Percentiles rank a stretch among this genome's conserved stretches.
These are phyloP conservation scores for Phytophthora idaei DNA, from an alignment of 352 stramenopile genomes.

Conservation along the genomic window DNA sequence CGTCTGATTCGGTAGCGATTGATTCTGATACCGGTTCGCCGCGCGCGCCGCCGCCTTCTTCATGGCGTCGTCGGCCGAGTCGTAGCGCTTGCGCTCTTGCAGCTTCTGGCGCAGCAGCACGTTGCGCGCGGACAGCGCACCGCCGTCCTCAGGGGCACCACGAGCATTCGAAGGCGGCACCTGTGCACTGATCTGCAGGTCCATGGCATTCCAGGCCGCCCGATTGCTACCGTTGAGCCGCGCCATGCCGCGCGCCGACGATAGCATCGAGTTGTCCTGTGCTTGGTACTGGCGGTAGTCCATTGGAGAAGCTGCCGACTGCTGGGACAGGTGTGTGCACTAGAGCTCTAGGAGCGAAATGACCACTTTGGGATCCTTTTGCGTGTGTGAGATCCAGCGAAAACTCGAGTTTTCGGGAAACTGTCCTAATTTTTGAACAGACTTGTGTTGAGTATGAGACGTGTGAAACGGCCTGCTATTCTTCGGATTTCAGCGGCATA, in stretches of 20 bases:
- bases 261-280: constrained; percentile 18
- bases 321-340: background rate
- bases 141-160: constrained; percentile 28
- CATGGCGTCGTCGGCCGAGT: constrained; percentile 87
- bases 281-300: constrained; percentile 21
- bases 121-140: constrained; percentile 75
- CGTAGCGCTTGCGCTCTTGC: constrained; percentile 78
- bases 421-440: constrained; percentile 4
- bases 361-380: constrained; percentile 19
- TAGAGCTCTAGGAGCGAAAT: constrained; percentile 5
- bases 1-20: background rate
- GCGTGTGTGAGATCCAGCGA: constrained; percentile 20
- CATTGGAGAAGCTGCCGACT: constrained; percentile 3
- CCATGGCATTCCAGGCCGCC: constrained; percentile 52
- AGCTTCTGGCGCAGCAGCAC: constrained; percentile 79
- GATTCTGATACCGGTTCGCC: constrained; percentile 20
- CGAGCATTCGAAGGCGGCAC: constrained; percentile 22
- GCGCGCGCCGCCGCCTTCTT: constrained; percentile 44
- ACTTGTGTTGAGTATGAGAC: constrained; percentile 17
- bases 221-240: constrained; percentile 46
- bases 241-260: constrained; percentile 33
- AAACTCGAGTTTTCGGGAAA: constrained; percentile 8
- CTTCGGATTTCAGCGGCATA: constrained; percentile 9
- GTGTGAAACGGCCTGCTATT: constrained; percentile 24
- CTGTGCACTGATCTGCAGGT: constrained; percentile 46